Evolutionary conservation across 441 rosid genomes (phyloP), one percentile per base, ranked within the genome.

Genomic region (Jatropha multifida): DNA sequence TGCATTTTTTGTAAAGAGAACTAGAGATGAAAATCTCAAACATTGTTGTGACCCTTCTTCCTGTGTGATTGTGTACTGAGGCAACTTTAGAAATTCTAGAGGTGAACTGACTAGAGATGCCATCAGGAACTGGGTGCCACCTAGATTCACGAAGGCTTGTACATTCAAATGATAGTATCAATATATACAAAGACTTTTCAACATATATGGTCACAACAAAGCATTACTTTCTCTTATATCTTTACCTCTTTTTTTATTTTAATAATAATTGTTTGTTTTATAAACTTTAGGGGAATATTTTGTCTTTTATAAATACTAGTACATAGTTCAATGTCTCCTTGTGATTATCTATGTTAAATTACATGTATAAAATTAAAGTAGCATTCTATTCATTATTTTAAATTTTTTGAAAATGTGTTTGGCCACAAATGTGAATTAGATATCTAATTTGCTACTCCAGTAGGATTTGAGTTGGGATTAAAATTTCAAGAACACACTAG

Each of bases 81-180:
- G 27, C 23, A 7, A 55, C 2, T 26, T 66, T n/a, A 10, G 69
- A 17, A 18, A 54, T 20, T 65, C 62, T 27, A 51, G 52, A 55
- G n/a, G 20, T 42, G n/a, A 56, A 56, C 18, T 5, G 40, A 40
- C 17, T 38, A 38, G 46, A 14, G 46, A 23, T 38, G 18, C 54
- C 14, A 60, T 72, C 58, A 60, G 46, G 49, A 49, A 62, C 18
- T 23, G 44, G 1, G 1, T 15, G 66, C 67, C 23, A 59, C 14
- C 54, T 20, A 12, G 54, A 58, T 56, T 56, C 20, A 44, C 12
- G 18, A 60, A 44, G 14, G 18, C 67, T 72, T 32, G 23, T 46
- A 27, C 11, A 60, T 72, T 56, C 48, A 75, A 67, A 58, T 67
- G 18, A 55, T 56, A 1, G 40, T 72, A 72, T 49, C 40, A 18